phyloP scores from a whole-genome alignment of 2,329 filamentous ascomycete genomes.

The Penicillium sp. region DNA sequence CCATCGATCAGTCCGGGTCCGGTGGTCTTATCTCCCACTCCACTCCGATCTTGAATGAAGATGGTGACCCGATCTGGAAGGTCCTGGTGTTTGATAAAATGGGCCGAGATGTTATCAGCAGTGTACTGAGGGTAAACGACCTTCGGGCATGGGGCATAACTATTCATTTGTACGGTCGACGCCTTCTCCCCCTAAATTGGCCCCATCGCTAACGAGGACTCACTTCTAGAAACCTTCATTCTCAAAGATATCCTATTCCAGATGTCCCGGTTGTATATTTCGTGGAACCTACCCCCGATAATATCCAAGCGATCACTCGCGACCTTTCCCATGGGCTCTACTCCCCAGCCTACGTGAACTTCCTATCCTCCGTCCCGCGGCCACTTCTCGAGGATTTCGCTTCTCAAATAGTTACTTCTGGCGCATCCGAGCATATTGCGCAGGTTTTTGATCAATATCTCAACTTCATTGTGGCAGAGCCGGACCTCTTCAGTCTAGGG shows the following conservation, averaged over 20 bases:
- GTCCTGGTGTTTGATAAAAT: conserved; percentile 88
- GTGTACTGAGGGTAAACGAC: conserved; percentile 87
- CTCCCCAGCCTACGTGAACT: conserved; percentile 90
- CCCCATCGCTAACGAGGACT: conserved; percentile 14
- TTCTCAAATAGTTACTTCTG: conserved; percentile 70
- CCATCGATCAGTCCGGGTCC: conserved; percentile 55
- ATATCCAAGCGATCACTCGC: conserved; percentile 70
- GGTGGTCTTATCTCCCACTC: conserved; percentile 55
- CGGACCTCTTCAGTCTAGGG: conserved; percentile 86
- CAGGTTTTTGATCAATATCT: conserved; percentile 95
- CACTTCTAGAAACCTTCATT: conserved; percentile 62
- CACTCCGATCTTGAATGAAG: conserved; percentile 71
- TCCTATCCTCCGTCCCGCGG: conserved; percentile 83
- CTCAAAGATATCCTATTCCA: conserved; percentile 77
- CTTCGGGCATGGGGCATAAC: conserved; percentile 89
- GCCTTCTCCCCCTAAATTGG: conserved; percentile 9
- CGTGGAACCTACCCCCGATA: conserved; percentile 75
- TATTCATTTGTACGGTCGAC: conserved; percentile 67
- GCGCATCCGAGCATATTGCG: conserved; percentile 78
- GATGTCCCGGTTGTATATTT: conserved; percentile 95
- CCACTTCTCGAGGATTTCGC: conserved; percentile 92
- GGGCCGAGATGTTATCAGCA: conserved; percentile 92
- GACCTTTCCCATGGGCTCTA: conserved; percentile 85
- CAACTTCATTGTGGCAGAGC: conserved; percentile 93
- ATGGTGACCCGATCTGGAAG: conserved; percentile 95